Evolutionary conservation across 1,284 basidiomycete genomes (phyloP).

Genomic region (Malassezia nana): DNA sequence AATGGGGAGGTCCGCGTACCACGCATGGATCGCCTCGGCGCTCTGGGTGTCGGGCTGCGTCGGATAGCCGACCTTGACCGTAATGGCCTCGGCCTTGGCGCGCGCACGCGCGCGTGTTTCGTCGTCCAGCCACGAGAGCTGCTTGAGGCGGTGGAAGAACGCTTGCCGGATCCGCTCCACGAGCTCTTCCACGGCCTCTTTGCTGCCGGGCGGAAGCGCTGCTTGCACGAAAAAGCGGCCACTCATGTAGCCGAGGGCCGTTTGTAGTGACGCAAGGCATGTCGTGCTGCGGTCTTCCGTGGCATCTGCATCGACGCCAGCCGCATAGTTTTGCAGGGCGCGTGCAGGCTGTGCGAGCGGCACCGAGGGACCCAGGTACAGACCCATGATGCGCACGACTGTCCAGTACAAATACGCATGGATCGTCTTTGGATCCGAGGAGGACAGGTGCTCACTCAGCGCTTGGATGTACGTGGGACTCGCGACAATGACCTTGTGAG

Average conservation of each 20-base stretch:
- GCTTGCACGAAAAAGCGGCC: constrained; percentile 67
- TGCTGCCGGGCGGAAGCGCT: constrained; percentile 72
- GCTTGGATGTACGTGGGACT: constrained; percentile 68
- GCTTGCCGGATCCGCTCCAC: constrained; percentile 76
- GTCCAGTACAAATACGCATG: constrained; percentile 67
- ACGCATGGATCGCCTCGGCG: constrained; percentile 49
- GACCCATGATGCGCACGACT: constrained; percentile 34
- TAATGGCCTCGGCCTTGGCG: constrained; percentile 72
- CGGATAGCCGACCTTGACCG: constrained; percentile 80
- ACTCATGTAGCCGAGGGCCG: constrained; percentile 52
- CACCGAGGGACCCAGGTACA: constrained; percentile 47
- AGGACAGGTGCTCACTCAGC: constrained; percentile 62
- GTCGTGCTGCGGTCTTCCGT: constrained; percentile 67
- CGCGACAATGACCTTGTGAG: constrained; percentile 66
- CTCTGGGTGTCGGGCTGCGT: constrained; percentile 61
- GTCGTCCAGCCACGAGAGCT: constrained; percentile 84
- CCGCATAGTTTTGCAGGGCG: constrained; percentile 62
- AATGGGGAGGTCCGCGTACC: constrained; percentile 65
- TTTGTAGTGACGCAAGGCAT: constrained; percentile 51
- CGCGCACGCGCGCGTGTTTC: constrained; percentile 70
- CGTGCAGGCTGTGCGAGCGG: constrained; percentile 31
- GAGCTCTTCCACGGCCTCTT: constrained; percentile 68
- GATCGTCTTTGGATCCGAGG: constrained; percentile 62
- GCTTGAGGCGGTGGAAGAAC: constrained; percentile 68
- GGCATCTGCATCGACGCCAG: constrained; percentile 76